These are phyloP conservation scores for Carex sylvatica DNA, from an alignment of 202 grass and related monocot genomes.

Conservation along the genomic window DNA sequence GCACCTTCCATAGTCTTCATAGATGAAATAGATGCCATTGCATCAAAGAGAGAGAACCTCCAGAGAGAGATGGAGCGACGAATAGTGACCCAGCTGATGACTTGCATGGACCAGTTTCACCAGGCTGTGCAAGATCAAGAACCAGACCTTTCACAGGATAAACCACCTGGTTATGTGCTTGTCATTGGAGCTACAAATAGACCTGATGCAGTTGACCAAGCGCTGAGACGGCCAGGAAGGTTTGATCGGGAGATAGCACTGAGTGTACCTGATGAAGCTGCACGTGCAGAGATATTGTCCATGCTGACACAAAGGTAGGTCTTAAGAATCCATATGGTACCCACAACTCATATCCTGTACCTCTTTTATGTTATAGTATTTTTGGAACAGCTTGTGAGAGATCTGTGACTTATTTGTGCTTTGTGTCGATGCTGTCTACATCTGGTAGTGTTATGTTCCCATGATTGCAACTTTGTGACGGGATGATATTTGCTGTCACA, in stretches of 20 bases:
- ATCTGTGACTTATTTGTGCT: background rate
- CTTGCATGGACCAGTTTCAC: slow-evolving; percentile 90
- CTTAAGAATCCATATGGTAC: background rate
- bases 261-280: slow-evolving; percentile 84
- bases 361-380: background rate
- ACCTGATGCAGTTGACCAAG: slow-evolving; percentile 87
- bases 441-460: background rate
- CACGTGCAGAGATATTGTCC: slow-evolving; percentile 66
- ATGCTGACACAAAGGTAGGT: slow-evolving; percentile 47
- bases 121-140: slow-evolving; percentile 37
- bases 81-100: slow-evolving; percentile 90
- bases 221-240: slow-evolving; percentile 76
- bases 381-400: background rate
- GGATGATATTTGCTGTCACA: background rate
- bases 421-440: background rate
- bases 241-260: slow-evolving; percentile 89
- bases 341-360: background rate
- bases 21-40: slow-evolving; percentile 94
- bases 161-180: slow-evolving; percentile 76
- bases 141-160: slow-evolving; percentile 35
- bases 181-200: slow-evolving; percentile 96
- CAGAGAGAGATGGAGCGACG: slow-evolving; percentile 79
- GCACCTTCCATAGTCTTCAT: slow-evolving; percentile 95
- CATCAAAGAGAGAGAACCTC: slow-evolving; percentile 88
- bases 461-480: background rate